These are phyloP conservation scores for Kodamaea neixiangensis DNA, from an alignment of 805 yeast species.

Conservation along the genomic window DNA sequence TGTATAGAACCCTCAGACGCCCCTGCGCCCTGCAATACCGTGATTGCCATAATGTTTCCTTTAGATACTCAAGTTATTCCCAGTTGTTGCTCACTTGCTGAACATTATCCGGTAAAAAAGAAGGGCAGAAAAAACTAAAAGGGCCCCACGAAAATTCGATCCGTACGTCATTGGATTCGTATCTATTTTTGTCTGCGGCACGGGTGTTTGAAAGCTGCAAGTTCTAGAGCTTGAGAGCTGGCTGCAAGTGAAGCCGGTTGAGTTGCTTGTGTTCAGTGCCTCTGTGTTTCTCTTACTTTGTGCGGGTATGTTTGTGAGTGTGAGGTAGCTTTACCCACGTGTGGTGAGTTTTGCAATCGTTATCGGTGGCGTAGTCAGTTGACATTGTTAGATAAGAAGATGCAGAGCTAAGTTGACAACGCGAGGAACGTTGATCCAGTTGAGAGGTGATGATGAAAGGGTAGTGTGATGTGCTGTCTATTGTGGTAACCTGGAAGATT, in stretches of 20 bases:
- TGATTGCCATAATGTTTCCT: constrained; percentile 30
- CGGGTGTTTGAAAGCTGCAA: background rate
- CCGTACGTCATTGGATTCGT: background rate
- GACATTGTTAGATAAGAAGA: too few relatives aligned
- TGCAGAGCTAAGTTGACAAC: too few relatives aligned
- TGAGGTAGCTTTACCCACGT: too few relatives aligned
- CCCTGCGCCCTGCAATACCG: constrained; percentile 28
- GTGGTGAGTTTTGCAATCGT: too few relatives aligned
- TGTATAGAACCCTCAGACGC: constrained; percentile 24
- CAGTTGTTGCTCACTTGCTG: background rate
- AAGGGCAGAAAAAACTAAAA: background rate
- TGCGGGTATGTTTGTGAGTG: too few relatives aligned
- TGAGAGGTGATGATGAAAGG: too few relatives aligned
- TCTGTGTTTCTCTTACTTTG: too few relatives aligned
- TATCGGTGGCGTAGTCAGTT: too few relatives aligned
- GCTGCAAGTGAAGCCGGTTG: background rate
- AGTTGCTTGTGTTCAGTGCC: background rate
- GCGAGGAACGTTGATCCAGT: too few relatives aligned
- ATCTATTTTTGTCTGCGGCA: background rate
- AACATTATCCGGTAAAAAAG: background rate
- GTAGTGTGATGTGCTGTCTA: too few relatives aligned
- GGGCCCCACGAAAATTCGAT: background rate
- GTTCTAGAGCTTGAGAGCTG: background rate
- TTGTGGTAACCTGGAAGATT: too few relatives aligned
- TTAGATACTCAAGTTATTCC: background rate